A percentile compares a stretch with the other conserved stretches of the same genome.
phyloP scores from a whole-genome alignment of 805 yeast species.

The Saturnispora saitoi region DNA sequence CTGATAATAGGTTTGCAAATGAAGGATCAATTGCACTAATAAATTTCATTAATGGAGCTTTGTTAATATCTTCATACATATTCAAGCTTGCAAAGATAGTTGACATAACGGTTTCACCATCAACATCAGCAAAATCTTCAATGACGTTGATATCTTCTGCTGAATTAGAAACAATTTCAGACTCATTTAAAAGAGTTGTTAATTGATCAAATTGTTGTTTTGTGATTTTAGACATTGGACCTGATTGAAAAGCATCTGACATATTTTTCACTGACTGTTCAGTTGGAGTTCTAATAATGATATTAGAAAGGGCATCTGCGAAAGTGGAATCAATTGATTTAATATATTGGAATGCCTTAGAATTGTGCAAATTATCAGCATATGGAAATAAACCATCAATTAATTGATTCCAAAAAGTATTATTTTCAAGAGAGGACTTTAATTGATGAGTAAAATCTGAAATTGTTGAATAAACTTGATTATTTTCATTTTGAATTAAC shows the following conservation, averaged over 20 bases:
- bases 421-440: constrained; percentile 10
- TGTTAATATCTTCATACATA: constrained; percentile 16
- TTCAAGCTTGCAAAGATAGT: constrained; percentile 21
- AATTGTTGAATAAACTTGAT: constrained; percentile 13
- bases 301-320: constrained; percentile 15
- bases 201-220: constrained; percentile 10
- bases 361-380: constrained; percentile 14
- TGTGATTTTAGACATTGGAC: constrained; percentile 14
- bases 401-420: constrained; percentile 16
- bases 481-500: constrained; percentile 3
- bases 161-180: background rate
- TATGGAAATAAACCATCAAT: constrained; percentile 15
- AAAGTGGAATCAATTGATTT: constrained; percentile 16
- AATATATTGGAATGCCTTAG: constrained; percentile 18
- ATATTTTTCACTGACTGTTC: constrained; percentile 13
- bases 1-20: constrained; percentile 18
- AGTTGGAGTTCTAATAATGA: constrained; percentile 13
- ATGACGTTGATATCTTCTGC: background rate
- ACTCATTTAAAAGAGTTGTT: constrained; percentile 1
- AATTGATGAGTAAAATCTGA: constrained; percentile 15
- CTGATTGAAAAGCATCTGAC: constrained; percentile 13
- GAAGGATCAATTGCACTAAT: constrained; percentile 20
- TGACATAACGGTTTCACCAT: constrained; percentile 13
- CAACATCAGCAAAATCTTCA: constrained; percentile 5
- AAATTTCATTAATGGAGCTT: constrained; percentile 18